Conservation (phyloP, 306 rosid genomes). For the Acmispon strigosus region DNA sequence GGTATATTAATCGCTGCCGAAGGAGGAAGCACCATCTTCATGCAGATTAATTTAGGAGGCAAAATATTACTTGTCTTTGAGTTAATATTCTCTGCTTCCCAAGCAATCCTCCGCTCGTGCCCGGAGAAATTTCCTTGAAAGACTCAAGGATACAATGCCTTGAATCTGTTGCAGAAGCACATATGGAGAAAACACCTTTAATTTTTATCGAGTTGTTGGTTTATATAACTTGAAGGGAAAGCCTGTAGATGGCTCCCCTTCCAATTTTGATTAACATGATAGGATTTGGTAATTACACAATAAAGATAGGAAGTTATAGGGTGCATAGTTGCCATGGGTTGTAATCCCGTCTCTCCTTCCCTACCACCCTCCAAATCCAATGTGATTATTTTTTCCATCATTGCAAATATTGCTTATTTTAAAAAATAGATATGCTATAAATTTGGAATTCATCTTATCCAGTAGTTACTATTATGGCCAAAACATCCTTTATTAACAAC, state of each 20-base stretch:
- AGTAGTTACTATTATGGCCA: no score
- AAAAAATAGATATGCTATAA: no score
- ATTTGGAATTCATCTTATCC: no score
- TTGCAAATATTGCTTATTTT: no score
- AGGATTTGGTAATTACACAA: slow-evolving; percentile 18
- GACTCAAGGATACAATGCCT: not conserved
- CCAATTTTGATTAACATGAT: slow-evolving; percentile 47
- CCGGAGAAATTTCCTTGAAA: not conserved
- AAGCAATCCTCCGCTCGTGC: not conserved
- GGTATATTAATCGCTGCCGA: slow-evolving; percentile 80
- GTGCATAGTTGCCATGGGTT: slow-evolving; percentile 9
- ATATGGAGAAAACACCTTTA: not conserved
- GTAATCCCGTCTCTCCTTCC: not conserved
- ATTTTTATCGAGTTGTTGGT: slow-evolving; percentile 11
- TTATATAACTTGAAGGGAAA: slow-evolving; percentile 14
- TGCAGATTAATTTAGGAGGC: slow-evolving; percentile 39
- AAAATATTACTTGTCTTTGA: not conserved
- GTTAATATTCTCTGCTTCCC: slow-evolving; percentile 12
- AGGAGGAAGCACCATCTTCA: slow-evolving; percentile 79
- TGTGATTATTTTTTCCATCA: no score
- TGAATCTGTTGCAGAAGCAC: not conserved
- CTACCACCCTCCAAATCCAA: no score
- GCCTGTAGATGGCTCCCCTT: slow-evolving; percentile 30
- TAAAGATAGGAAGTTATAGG: slow-evolving; percentile 7
- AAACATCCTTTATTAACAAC: no score